Conservation (phyloP, 2,329 filamentous ascomycete genomes). For the Colletotrichum cereale region DNA sequence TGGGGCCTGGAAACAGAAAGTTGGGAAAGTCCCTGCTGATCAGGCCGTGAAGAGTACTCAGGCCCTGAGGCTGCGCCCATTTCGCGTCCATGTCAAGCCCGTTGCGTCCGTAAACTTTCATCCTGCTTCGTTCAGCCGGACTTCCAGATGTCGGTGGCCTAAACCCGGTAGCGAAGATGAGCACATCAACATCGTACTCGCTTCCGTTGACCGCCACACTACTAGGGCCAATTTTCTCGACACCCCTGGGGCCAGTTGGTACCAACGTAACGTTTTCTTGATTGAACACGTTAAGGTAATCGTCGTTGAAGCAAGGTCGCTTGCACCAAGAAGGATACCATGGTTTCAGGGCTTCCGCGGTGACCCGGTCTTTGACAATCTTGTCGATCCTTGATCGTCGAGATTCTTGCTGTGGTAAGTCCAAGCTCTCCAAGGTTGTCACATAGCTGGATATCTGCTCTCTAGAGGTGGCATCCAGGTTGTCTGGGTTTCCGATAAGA, state of each 20-base stretch:
- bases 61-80: constrained; percentile 29
- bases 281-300: constrained; percentile 71
- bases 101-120: constrained; percentile 35
- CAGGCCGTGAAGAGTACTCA: constrained; percentile 39
- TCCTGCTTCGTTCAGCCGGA: constrained; percentile 35
- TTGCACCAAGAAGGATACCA: constrained; percentile 75
- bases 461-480: constrained; percentile 53
- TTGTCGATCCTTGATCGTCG: constrained; percentile 60
- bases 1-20: constrained; percentile 39
- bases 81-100: constrained; percentile 39
- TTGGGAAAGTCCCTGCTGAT: constrained; percentile 43
- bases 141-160: constrained; percentile 14
- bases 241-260: constrained; percentile 67
- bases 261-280: constrained; percentile 67
- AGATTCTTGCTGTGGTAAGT: constrained; percentile 54
- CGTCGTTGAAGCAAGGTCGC: constrained; percentile 71
- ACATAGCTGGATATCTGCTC: background rate
- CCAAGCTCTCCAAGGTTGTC: background rate
- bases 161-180: constrained; percentile 42
- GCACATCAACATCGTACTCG: constrained; percentile 59
- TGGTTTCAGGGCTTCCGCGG: constrained; percentile 65
- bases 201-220: constrained; percentile 61
- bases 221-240: constrained; percentile 56
- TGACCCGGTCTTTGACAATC: constrained; percentile 62
- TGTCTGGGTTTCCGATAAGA: constrained; percentile 49